These are phyloP conservation scores for Claviceps paspali DNA, from an alignment of 2,329 filamentous ascomycete species.

Conservation along the genomic window DNA sequence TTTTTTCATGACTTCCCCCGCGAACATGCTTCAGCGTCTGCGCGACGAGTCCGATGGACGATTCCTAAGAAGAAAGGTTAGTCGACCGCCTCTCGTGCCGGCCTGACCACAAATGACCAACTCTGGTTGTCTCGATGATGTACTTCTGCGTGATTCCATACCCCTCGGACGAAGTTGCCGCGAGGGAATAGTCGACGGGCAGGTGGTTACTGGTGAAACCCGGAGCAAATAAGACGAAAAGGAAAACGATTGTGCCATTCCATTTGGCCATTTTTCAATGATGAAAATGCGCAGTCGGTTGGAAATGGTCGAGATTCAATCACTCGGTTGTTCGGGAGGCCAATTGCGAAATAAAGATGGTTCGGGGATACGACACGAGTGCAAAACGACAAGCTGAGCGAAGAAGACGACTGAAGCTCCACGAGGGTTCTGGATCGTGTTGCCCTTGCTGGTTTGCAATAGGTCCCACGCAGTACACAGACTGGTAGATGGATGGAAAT, in stretches of 20 bases:
- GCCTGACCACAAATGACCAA: background rate
- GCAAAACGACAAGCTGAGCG: background rate
- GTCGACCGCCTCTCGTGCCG: background rate
- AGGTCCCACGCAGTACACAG: background rate
- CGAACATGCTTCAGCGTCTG: constrained; percentile 9
- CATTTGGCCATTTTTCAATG: background rate
- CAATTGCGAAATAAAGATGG: background rate
- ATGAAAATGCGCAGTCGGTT: background rate
- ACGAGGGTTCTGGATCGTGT: background rate
- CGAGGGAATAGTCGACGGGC: background rate
- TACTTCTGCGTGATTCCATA: constrained; percentile 11
- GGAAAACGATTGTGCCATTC: background rate
- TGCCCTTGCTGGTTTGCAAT: background rate
- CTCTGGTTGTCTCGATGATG: constrained; percentile 11
- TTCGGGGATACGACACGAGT: background rate
- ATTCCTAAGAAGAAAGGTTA: constrained; percentile 4
- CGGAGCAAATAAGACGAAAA: background rate
- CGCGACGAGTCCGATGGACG: constrained; percentile 8
- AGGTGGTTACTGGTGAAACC: background rate
- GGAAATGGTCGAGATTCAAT: background rate
- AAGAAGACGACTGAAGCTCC: background rate
- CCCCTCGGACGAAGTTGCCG: background rate
- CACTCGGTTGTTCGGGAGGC: background rate
- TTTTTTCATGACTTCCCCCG: constrained; percentile 11
- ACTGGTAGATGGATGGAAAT: no score